Conservation (phyloP, 768 basidiomycete species). For the Suillus alpinus region DNA sequence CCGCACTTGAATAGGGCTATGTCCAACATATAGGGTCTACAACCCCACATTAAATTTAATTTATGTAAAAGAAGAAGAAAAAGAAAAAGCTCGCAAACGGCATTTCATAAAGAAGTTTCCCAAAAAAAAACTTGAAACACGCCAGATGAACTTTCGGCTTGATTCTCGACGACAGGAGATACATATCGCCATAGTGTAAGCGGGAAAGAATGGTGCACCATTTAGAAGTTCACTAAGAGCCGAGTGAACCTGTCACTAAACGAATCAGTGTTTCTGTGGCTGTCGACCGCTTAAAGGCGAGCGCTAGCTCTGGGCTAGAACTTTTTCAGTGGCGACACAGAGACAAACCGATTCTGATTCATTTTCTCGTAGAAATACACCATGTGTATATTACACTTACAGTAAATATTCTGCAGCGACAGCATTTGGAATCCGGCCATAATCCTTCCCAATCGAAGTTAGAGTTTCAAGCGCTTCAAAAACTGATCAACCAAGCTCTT, state of each 20-base stretch:
- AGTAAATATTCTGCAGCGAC: background rate
- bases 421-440: background rate
- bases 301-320: background rate
- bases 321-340: background rate
- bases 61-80: too few species aligned
- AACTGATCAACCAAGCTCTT: background rate
- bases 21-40: too few species aligned
- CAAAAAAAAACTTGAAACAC: too few species aligned
- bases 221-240: background rate
- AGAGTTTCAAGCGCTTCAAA: background rate
- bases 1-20: too few species aligned
- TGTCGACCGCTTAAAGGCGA: background rate
- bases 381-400: background rate
- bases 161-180: background rate
- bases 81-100: too few species aligned
- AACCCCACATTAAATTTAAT: too few species aligned
- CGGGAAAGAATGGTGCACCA: background rate
- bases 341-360: background rate
- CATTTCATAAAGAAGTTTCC: background rate
- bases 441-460: background rate
- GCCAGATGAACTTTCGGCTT: too few species aligned
- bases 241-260: background rate
- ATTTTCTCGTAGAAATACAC: background rate
- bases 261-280: background rate
- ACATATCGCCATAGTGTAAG: background rate